Evolutionary conservation across 2,329 filamentous ascomycete genomes (phyloP), one percentile per base, ranked within the genome.

Genomic region (Xylariaceae sp.): DNA sequence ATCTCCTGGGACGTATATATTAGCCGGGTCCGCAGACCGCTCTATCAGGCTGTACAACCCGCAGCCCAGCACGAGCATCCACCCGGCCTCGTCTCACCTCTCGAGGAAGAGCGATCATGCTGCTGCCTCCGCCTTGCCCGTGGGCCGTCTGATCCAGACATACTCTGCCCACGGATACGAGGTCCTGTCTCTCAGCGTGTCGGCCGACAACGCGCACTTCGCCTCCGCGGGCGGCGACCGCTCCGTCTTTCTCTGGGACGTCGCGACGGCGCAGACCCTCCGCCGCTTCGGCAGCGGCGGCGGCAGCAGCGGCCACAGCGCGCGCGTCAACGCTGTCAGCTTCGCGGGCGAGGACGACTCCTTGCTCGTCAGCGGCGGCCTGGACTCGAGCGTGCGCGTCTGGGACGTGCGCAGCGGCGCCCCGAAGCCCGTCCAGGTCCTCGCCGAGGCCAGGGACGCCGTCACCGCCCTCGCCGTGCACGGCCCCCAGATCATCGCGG

Each of bases 101-200:
- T 60, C 59, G 57, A 67, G 56, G 54, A 53, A 56, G 61, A 56
- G 57, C 59, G 33, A 49, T 3, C 26, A 50, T 26, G 33, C 50
- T 2, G 31, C 21, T 9, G 15, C 51, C 4, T 34, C 50, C 2
- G 31, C 18, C 8, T 14, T 53, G 5, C 69, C 71, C 1, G 58
- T 72, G 43, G 74, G 73, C 50, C 68, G 71, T 2, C 80, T 92
- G 3, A 87, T 98, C 57, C 89, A 96, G 64, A 85, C 80, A 24
- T 98, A 95, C 67, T 70, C 81, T 24, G 87, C 85, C 2, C 92
- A 98, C 65, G 89, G 88, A 50, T 95, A 98, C 68, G 85, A 89
- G 52, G 84, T 98, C 6, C 81, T 96, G 44, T 85, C 86, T 50
- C 72, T 98, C 27, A 71, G 76, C 36, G 83, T 96, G 34, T 68